These are phyloP conservation scores for Cyphellophora europaea DNA, from an alignment of 2,329 filamentous ascomycete genomes.

Conservation along the genomic window DNA sequence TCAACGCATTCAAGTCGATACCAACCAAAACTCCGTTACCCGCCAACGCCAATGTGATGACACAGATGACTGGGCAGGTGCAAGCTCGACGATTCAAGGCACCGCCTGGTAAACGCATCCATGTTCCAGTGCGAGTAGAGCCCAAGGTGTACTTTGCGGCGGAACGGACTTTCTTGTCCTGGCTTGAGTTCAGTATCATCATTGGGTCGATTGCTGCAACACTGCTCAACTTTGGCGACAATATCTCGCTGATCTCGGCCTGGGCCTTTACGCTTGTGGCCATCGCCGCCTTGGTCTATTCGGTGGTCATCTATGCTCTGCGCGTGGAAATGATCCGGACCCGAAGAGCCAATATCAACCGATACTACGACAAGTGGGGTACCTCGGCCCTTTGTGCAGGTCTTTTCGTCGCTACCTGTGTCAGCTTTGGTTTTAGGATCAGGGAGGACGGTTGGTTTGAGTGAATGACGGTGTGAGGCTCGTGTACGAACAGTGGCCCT, in stretches of 20 bases:
- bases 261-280: constrained; percentile 78
- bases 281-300: constrained; percentile 69
- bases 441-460: constrained; percentile 38
- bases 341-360: constrained; percentile 62
- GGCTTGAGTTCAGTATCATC: constrained; percentile 96
- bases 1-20: constrained; percentile 39
- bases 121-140: constrained; percentile 90
- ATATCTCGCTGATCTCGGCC: constrained; percentile 57
- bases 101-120: constrained; percentile 59
- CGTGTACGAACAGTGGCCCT: too few species aligned
- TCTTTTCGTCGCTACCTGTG: constrained; percentile 61
- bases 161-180: constrained; percentile 90
- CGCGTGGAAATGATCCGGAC: constrained; percentile 76
- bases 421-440: constrained; percentile 78
- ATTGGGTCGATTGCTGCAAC: constrained; percentile 80
- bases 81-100: constrained; percentile 45
- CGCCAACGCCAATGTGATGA: constrained; percentile 23
- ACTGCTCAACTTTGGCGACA: constrained; percentile 68
- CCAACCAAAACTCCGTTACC: constrained; percentile 44
- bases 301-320: constrained; percentile 76
- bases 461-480: too few species aligned
- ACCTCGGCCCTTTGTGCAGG: constrained; percentile 67
- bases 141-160: constrained; percentile 97
- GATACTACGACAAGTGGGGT: constrained; percentile 82
- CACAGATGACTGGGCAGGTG: constrained; percentile 31